phyloP scores from a whole-genome alignment of 164 flowering plant species.

The grape (Vitis vinifera) region DNA sequence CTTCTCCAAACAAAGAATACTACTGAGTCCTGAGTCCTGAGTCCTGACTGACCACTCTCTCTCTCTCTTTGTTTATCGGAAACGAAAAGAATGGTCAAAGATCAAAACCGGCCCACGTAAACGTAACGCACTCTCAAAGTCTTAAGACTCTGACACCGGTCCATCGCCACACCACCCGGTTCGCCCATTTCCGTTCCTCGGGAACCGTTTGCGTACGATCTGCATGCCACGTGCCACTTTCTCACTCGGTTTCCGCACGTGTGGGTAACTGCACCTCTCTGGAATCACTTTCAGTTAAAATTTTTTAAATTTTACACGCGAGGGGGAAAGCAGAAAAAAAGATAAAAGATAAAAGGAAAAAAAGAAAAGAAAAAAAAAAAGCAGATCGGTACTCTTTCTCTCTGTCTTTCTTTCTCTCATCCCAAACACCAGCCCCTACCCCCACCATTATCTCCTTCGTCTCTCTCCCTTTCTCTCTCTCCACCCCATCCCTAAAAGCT shows the following conservation, averaged over 20 bases:
- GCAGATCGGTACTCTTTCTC: background rate
- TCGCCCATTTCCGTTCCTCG: background rate
- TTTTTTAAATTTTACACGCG: too few species aligned
- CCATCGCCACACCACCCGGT: conserved; percentile 1
- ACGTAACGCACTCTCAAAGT: background rate
- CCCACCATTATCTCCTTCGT: conserved; percentile 1
- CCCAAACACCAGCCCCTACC: background rate
- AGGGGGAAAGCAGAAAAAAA: too few species aligned
- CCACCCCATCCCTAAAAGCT: too few species aligned
- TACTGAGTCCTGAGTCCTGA: too few species aligned
- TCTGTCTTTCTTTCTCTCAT: background rate
- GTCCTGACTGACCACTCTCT: too few species aligned
- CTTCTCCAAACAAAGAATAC: too few species aligned
- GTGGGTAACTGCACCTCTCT: background rate
- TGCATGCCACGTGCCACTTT: background rate
- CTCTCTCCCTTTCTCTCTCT: background rate
- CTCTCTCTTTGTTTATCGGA: background rate
- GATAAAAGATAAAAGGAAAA: too few species aligned
- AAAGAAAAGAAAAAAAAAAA: too few species aligned
- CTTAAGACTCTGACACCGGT: background rate
- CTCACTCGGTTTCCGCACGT: background rate
- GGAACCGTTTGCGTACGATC: background rate
- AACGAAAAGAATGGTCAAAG: background rate
- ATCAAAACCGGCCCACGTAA: background rate
- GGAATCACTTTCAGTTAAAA: background rate